These are phyloP conservation scores for Neolentinus lepideus DNA, from an alignment of 1,284 basidiomycete species.

Conservation along the genomic window DNA sequence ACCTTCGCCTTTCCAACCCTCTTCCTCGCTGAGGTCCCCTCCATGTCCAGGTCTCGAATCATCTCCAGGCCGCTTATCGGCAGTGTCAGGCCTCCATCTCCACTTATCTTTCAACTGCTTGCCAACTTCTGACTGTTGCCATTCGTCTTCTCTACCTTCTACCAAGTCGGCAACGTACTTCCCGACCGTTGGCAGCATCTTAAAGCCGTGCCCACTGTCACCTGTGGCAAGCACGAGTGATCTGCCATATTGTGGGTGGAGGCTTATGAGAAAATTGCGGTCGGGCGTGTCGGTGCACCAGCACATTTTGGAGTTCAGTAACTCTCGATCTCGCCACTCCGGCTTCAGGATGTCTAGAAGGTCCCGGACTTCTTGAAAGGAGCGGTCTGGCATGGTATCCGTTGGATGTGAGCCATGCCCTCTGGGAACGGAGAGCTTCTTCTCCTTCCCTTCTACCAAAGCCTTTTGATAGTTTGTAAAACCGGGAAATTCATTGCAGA, in stretches of 20 bases:
- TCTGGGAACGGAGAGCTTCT: conserved; percentile 8
- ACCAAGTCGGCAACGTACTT: conserved; percentile 1
- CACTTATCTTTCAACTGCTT: neutral
- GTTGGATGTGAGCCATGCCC: conserved; percentile 11
- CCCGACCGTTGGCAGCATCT: neutral
- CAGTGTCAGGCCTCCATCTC: neutral
- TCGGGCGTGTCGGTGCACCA: neutral
- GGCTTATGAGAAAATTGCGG: neutral
- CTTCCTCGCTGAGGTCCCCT: neutral
- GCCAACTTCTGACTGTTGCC: neutral
- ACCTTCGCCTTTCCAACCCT: neutral
- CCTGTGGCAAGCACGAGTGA: neutral
- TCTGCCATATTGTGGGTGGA: neutral
- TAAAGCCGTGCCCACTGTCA: neutral
- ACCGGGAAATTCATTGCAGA: conserved; percentile 11
- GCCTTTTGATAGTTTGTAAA: conserved; percentile 5
- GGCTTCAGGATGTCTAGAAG: conserved; percentile 7
- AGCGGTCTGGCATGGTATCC: conserved; percentile 8
- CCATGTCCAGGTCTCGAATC: neutral
- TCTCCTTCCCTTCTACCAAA: conserved; percentile 5
- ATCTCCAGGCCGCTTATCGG: neutral
- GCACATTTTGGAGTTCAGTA: conserved; percentile 5
- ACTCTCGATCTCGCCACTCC: conserved; percentile 6
- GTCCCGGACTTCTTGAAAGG: conserved; percentile 6
- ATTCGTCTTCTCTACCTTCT: neutral